Base-by-base conservation (phyloP, 1,284 basidiomycete species). In the Tylopilus orsonianus region DNA sequence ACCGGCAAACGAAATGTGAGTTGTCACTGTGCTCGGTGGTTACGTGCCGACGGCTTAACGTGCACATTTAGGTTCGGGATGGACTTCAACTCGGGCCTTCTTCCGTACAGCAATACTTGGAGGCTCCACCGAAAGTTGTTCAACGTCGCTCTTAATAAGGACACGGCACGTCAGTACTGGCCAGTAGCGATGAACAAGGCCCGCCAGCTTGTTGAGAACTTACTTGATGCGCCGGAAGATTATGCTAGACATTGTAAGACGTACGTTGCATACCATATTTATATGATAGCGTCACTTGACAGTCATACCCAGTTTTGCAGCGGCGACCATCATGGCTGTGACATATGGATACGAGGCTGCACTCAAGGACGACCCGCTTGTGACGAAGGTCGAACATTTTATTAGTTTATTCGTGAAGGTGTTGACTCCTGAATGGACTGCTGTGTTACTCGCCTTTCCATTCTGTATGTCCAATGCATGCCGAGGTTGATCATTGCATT, bases 61-160 rank as follows among this genome's bases (percentile, higher is more conserved):
- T 14, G 23, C 23, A 62, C 59, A 23, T 66, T 48, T 35, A 50
- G 59, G 18, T 66, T 48, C 33, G 52, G 59, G 18, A 39, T 61
- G 44, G 48, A 50, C 14, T 60, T 60, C 7, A 66, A 48, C 32
- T 60, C 63, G 8, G 63, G 52, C 41, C 51, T 57, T 40, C 30
- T 62, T 14, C 64, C 55, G 10, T 66, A 66, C 30, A 48, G 51
- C 27, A 53, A 61, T 23, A 49, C 50, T 32, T 62, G 56, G 51
- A 52, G 48, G 38, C 52, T 59, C 5, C 60, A 66, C 27, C 45
- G 61, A 27, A 66, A 59, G 39, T 37, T 66, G 27, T 61, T 62
- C 36, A 60, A 59, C n/a, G 58, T 57, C 10, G 58, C 58, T 18
- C 44, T 62, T 12, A 55, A 47, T 10, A 18, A 41, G 8, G 60